phyloP scores from a whole-genome alignment of 495 filamentous ascomycete species.

The Neurospora pannonica region DNA sequence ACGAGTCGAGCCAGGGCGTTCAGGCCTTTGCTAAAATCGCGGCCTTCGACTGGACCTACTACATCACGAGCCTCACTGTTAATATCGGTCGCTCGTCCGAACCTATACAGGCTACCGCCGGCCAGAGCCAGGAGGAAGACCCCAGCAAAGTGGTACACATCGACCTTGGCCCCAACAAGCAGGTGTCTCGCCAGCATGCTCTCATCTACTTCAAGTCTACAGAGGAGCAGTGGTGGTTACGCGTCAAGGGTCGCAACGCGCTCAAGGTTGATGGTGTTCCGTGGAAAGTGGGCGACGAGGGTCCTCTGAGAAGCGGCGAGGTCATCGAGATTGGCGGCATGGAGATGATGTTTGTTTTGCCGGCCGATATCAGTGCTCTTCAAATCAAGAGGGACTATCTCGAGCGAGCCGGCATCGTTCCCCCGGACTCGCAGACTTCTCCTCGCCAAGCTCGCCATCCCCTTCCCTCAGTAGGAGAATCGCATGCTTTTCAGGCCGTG shows the following conservation, averaged over 20 bases:
- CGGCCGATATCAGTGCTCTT: slow-evolving; percentile 48
- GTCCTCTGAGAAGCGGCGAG: slow-evolving; percentile 66
- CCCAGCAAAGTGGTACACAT: slow-evolving; percentile 58
- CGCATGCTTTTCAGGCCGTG: slow-evolving; percentile 17
- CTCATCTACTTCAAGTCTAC: slow-evolving; percentile 71
- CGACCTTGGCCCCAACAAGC: slow-evolving; percentile 87
- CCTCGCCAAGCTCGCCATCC: slow-evolving; percentile 29
- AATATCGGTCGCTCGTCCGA: slow-evolving; percentile 80
- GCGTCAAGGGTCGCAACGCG: slow-evolving; percentile 83
- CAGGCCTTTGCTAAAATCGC: slow-evolving; percentile 91
- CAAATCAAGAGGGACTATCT: slow-evolving; percentile 48
- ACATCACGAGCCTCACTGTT: slow-evolving; percentile 68
- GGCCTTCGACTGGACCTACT: slow-evolving; percentile 90
- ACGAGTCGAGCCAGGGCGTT: slow-evolving; percentile 62
- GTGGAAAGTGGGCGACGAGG: slow-evolving; percentile 55
- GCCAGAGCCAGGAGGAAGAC: slow-evolving; percentile 21
- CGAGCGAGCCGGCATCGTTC: slow-evolving; percentile 37
- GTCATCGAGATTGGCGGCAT: slow-evolving; percentile 84
- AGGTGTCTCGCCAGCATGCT: slow-evolving; percentile 82
- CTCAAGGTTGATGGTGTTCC: slow-evolving; percentile 65
- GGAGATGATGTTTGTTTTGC: slow-evolving; percentile 96
- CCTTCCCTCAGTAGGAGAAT: slow-evolving; percentile 39
- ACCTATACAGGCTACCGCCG: slow-evolving; percentile 10
- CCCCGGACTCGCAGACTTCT: slow-evolving; percentile 13
- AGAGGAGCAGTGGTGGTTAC: slow-evolving; percentile 63